Conservation (phyloP, 768 basidiomycete genomes). For the Pleurotus sapidus region DNA sequence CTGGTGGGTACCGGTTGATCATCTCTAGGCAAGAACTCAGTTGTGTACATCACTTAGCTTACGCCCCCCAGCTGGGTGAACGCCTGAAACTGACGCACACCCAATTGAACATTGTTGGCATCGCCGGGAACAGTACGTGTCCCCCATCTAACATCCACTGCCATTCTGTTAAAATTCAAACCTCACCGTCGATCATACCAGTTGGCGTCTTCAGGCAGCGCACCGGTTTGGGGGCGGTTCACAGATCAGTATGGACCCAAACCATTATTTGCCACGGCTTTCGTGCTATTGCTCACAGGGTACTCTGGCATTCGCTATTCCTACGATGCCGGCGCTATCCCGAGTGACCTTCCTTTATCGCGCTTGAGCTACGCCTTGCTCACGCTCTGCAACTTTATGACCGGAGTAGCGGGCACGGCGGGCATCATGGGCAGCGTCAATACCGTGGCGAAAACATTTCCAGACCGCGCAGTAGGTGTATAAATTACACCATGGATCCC, state of each 20-base stretch:
- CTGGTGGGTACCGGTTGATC: slow-evolving; percentile 29
- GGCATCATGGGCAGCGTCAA: slow-evolving; percentile 74
- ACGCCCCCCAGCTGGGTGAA: slow-evolving; percentile 81
- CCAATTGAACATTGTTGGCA: slow-evolving; percentile 74
- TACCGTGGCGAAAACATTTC: slow-evolving; percentile 80
- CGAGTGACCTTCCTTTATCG: slow-evolving; percentile 31
- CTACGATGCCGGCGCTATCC: slow-evolving; percentile 52
- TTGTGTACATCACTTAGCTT: slow-evolving; percentile 44
- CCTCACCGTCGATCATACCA: slow-evolving; percentile 1
- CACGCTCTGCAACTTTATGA: slow-evolving; percentile 63
- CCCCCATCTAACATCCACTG: neutral
- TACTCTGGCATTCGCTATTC: slow-evolving; percentile 73
- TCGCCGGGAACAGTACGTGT: slow-evolving; percentile 66
- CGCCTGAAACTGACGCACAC: slow-evolving; percentile 78
- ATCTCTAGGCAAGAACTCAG: neutral
- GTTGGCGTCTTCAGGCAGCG: slow-evolving; percentile 76
- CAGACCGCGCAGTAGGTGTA: slow-evolving; percentile 51
- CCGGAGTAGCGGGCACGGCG: slow-evolving; percentile 74
- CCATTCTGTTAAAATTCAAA: neutral
- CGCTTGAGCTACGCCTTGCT: slow-evolving; percentile 47
- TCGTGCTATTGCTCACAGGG: slow-evolving; percentile 63
- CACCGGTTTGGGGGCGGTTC: slow-evolving; percentile 79
- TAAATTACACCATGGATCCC: neutral
- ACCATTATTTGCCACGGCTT: slow-evolving; percentile 58
- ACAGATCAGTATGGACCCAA: slow-evolving; percentile 74